Conservation (phyloP, 2,329 filamentous ascomycete genomes). For the Cephalotrichum gorgonifer region DNA sequence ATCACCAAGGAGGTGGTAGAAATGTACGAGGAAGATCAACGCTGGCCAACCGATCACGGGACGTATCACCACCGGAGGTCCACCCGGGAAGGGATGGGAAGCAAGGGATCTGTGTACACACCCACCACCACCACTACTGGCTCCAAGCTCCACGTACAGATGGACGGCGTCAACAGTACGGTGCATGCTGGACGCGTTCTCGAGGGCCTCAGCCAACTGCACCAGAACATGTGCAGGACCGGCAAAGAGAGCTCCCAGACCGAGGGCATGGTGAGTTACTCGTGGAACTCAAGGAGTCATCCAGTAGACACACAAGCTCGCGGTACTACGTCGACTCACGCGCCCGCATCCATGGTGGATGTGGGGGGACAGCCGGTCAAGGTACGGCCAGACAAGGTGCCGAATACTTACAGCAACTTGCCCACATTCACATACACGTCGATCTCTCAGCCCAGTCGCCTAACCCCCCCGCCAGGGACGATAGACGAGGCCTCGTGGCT, state of each 20-base stretch:
- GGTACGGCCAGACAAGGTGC: not conserved
- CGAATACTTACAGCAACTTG: not conserved
- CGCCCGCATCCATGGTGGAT: not conserved
- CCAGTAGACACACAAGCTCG: not conserved
- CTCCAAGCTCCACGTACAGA: constrained; percentile 20
- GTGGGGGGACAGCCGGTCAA: not conserved
- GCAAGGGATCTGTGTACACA: constrained; percentile 38
- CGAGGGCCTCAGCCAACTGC: not conserved
- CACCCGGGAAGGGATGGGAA: not conserved
- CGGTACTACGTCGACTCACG: not conserved
- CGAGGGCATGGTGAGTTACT: not conserved
- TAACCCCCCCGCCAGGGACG: not conserved
- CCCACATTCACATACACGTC: not conserved
- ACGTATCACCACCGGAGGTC: not conserved
- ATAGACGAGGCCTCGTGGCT: not conserved
- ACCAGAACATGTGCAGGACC: not conserved
- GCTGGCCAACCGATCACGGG: not conserved
- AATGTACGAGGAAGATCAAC: not conserved
- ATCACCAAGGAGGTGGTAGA: not conserved
- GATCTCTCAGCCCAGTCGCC: not conserved
- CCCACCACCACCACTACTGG: constrained; percentile 55
- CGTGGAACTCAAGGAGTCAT: not conserved
- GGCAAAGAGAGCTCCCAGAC: not conserved
- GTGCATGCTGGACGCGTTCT: constrained; percentile 1
- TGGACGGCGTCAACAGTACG: not conserved